Conservation (phyloP, 441 rosid species). For the Pelargonium cotyledonis region DNA sequence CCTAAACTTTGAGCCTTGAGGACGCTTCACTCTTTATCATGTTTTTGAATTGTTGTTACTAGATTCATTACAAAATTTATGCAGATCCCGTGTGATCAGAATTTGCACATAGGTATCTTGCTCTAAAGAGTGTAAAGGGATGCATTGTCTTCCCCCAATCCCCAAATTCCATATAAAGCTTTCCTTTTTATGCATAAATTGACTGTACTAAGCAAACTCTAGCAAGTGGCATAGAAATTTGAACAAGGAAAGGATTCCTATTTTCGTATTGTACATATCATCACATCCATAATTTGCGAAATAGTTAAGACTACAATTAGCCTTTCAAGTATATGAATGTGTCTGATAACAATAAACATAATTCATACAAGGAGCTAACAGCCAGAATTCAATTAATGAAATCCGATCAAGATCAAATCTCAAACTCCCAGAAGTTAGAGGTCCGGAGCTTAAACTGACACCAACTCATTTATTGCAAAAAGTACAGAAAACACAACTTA, state of each 20-base stretch:
- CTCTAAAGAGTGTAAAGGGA: not conserved
- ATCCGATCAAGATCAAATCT: not conserved
- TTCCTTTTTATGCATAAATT: not conserved
- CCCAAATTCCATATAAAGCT: not conserved
- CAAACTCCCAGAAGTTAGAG: not conserved
- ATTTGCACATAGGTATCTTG: not conserved
- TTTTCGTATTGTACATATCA: not conserved
- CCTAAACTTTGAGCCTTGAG: constrained; percentile 7
- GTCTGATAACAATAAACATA: not conserved
- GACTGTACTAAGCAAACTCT: not conserved
- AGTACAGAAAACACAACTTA: not conserved
- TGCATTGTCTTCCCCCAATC: not conserved
- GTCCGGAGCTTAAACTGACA: not conserved
- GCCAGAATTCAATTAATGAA: not conserved
- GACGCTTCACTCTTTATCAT: not conserved
- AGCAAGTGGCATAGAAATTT: not conserved
- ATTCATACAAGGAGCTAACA: not conserved
- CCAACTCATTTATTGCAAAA: not conserved
- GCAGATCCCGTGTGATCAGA: not conserved
- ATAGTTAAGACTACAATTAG: not conserved
- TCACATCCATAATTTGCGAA: not conserved
- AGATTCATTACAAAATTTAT: not conserved
- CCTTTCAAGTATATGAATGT: not conserved
- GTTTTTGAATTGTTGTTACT: not conserved
- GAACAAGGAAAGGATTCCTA: not conserved